Percentiles rank a stretch among this genome's conserved stretches.
Conservation (phyloP, 805 yeast species). For the Torulaspora delbrueckii region DNA sequence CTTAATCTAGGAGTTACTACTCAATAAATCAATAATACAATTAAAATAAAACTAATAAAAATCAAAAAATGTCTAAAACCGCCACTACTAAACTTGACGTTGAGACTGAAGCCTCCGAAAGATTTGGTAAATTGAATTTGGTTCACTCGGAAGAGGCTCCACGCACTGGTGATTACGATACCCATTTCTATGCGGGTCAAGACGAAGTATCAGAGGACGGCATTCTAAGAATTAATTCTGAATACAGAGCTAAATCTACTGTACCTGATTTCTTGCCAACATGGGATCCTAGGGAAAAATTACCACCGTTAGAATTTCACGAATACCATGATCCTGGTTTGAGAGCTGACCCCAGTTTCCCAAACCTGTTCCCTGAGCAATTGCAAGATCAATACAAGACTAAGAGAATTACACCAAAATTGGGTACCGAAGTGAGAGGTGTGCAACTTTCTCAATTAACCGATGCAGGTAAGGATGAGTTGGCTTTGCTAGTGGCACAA, state of each 20-base stretch:
- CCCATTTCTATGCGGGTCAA: slow-evolving; percentile 23
- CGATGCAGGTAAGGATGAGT: slow-evolving; percentile 55
- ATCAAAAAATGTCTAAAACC: slow-evolving; percentile 2
- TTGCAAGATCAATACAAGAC: not conserved
- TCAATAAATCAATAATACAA: not conserved
- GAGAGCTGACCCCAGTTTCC: slow-evolving; percentile 13
- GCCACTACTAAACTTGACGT: not conserved
- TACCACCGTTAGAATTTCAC: slow-evolving; percentile 11
- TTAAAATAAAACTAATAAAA: not conserved
- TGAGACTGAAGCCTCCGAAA: slow-evolving; percentile 1
- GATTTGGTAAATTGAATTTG: slow-evolving; percentile 8
- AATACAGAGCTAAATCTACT: slow-evolving; percentile 19
- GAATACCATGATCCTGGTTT: slow-evolving; percentile 13
- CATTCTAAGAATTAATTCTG: slow-evolving; percentile 23
- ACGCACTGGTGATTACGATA: slow-evolving; percentile 32
- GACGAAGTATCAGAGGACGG: slow-evolving; percentile 31
- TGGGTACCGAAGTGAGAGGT: slow-evolving; percentile 60
- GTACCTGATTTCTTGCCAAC: slow-evolving; percentile 31
- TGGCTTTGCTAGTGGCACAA: slow-evolving; percentile 61
- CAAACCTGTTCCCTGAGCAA: slow-evolving; percentile 17
- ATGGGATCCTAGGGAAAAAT: slow-evolving; percentile 26
- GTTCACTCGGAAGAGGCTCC: not conserved
- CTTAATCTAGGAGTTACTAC: not conserved
- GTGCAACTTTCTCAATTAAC: slow-evolving; percentile 53
- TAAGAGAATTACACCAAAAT: slow-evolving; percentile 54